These are phyloP conservation scores for Rhizoctonia solani DNA, from an alignment of 1,284 basidiomycete species.

Conservation along the genomic window DNA sequence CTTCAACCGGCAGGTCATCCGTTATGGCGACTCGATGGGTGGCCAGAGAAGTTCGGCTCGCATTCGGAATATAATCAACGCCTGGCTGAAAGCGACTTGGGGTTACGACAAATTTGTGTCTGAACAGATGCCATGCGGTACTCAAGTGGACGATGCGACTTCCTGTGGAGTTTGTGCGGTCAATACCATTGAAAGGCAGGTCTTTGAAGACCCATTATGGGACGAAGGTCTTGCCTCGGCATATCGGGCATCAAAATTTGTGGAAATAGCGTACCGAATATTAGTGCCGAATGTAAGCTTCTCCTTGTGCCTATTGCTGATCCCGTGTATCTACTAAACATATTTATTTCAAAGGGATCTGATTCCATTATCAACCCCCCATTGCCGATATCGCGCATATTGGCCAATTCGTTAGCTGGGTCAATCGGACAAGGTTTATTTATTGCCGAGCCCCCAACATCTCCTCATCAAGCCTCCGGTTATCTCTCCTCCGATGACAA, in stretches of 20 bases:
- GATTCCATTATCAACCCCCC: too few species aligned
- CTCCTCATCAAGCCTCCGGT: too few species aligned
- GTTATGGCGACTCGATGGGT: neutral
- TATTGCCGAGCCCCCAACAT: too few species aligned
- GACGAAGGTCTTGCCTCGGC: neutral
- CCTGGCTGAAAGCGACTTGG: too few species aligned
- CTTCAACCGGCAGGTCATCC: neutral
- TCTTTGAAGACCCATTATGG: neutral
- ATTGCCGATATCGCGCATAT: too few species aligned
- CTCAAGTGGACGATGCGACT: neutral
- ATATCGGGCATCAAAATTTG: neutral
- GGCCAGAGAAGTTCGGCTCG: neutral
- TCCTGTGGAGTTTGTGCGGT: constrained; percentile 10
- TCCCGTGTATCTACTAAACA: too few species aligned
- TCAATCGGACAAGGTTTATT: too few species aligned
- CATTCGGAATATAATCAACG: neutral
- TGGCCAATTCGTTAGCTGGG: too few species aligned
- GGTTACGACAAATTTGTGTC: neutral
- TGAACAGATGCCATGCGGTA: neutral
- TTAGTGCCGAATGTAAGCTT: too few species aligned
- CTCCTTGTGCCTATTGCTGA: too few species aligned
- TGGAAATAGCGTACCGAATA: neutral
- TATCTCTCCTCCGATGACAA: too few species aligned
- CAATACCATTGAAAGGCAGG: neutral
- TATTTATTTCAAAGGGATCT: too few species aligned